Base-by-base conservation (phyloP, 352 stramenopile genomes). In the Phytophthora pini region DNA sequence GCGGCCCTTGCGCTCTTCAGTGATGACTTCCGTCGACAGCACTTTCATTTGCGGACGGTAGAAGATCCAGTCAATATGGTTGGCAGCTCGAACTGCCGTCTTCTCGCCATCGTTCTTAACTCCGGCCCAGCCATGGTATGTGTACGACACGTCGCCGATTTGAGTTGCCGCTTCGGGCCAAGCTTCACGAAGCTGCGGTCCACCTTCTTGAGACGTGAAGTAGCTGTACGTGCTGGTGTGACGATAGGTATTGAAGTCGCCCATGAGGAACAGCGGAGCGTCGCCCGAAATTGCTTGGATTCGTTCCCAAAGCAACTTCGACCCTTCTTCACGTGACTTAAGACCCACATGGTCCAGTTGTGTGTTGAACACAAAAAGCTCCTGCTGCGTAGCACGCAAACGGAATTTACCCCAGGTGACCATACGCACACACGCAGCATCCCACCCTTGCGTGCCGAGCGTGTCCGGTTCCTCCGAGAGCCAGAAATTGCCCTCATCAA, bases 1-100 rank as follows among this genome's bases (percentile, higher is more conserved):
- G 32, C 81, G 83, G 36, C 88, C 86, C 22, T 94, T 82, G 53
- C 84, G 84, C 45, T 84, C 66, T 61, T 96, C 88, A 1, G 86
- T 94, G 56, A 96, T 92, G 26, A 96, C 86, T 60, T 94, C 80
- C 6, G 84, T 92, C 27, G 76, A 70, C 3, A 94, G 56, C 44
- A 96, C 88, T 17, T 66, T 80, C 83, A 94, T 92, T 38, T 82
- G 54, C 39, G 88, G 88, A 7, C 86, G 86, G 59, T 86, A 94
- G 56, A 95, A 92, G 67, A 96, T 93, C 88, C 88, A 96, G 62
- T 96, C 88, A 61, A 96, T 96, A 70, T 96, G 88, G 71, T 93
- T 93, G 27, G 84, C 81, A 12, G 82, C 88, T 5, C 76, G 73
- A 40, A 89, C 74, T 5, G 84, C 79, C 32, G 61, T 79, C 36